phyloP scores from a whole-genome alignment of 2,329 filamentous ascomycete species.

The Endothia cerciana region DNA sequence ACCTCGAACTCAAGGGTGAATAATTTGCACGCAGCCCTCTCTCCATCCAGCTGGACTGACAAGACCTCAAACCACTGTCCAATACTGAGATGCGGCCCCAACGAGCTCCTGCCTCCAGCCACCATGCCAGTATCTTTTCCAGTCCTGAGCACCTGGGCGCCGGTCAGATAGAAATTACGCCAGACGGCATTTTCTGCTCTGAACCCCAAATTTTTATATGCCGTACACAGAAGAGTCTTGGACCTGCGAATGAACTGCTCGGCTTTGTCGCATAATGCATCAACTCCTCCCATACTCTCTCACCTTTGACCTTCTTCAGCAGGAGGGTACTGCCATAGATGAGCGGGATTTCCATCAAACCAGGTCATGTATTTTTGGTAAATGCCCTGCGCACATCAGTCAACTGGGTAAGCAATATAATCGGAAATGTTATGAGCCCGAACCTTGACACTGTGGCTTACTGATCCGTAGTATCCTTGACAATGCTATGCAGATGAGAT shows the following conservation, averaged over 20 bases:
- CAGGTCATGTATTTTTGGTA: constrained; percentile 39
- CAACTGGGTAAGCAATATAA: background rate
- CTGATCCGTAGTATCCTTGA: constrained; percentile 42
- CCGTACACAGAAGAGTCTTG: constrained; percentile 35
- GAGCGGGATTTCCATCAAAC: constrained; percentile 36
- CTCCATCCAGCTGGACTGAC: constrained; percentile 14
- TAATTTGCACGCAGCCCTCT: background rate
- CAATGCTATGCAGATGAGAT: constrained; percentile 38
- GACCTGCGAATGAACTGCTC: constrained; percentile 34
- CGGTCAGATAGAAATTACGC: constrained; percentile 45
- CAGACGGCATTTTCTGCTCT: constrained; percentile 45
- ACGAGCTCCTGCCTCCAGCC: constrained; percentile 2
- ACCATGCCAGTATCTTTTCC: constrained; percentile 4
- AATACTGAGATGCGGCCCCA: constrained; percentile 7
- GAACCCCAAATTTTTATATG: constrained; percentile 41
- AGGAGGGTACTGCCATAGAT: constrained; percentile 43
- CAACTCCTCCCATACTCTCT: constrained; percentile 42
- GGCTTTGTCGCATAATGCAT: constrained; percentile 38
- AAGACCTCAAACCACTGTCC: constrained; percentile 13
- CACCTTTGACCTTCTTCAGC: constrained; percentile 40
- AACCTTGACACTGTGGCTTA: constrained; percentile 44
- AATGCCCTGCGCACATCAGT: constrained; percentile 32
- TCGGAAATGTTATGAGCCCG: background rate
- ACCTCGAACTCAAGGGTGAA: constrained; percentile 12
- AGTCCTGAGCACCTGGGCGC: constrained; percentile 35